Conservation (phyloP, 2,329 filamentous ascomycete species). For the Epichloe sp. region DNA sequence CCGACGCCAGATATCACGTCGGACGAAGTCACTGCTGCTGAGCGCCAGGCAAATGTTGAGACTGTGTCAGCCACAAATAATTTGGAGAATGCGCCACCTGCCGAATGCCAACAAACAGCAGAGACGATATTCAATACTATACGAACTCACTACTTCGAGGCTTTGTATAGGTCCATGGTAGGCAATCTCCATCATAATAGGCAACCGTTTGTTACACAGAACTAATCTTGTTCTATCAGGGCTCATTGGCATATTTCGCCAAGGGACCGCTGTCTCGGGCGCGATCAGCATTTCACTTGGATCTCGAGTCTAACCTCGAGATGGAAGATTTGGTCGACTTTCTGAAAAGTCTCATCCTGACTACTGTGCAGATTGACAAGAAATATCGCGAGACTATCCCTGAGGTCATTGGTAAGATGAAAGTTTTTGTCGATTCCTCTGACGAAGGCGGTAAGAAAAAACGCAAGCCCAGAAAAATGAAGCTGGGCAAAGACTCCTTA, state of each 20-base stretch:
- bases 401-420: conserved; percentile 44
- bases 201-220: conserved; percentile 21
- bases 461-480: conserved; percentile 49
- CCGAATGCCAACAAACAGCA: conserved; percentile 26
- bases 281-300: conserved; percentile 54
- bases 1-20: conserved; percentile 6
- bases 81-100: conserved; percentile 3
- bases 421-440: conserved; percentile 41
- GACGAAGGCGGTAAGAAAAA: conserved; percentile 34
- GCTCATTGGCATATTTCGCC: conserved; percentile 69
- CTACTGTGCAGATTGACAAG: conserved; percentile 57
- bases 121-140: conserved; percentile 45
- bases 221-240: conserved; percentile 28
- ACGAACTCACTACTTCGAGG: conserved; percentile 44
- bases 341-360: conserved; percentile 54
- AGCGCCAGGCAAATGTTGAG: neutral
- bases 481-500: conserved; percentile 53
- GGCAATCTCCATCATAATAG: conserved; percentile 26
- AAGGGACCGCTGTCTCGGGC: conserved; percentile 70
- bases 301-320: conserved; percentile 45
- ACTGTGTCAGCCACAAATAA: neutral
- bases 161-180: conserved; percentile 51
- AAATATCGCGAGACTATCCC: conserved; percentile 66
- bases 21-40: neutral
- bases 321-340: conserved; percentile 54